These are phyloP conservation scores for Albatrellus ellisii DNA, from an alignment of 768 basidiomycete genomes.

Conservation along the genomic window DNA sequence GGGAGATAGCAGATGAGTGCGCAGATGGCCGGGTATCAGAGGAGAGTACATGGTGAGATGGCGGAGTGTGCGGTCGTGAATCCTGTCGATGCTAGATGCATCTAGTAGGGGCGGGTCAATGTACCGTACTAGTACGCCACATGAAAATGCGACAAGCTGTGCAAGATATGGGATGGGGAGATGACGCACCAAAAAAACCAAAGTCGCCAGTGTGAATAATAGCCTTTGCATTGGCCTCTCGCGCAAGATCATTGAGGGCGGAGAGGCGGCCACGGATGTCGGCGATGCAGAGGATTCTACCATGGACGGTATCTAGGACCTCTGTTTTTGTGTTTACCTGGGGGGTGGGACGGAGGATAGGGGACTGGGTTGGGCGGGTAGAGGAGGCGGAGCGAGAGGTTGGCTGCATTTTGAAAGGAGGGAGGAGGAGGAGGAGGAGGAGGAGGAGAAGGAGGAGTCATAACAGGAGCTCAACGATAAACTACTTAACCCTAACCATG, in stretches of 20 bases:
- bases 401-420: slow-evolving; percentile 34
- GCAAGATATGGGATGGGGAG: background rate
- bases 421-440: background rate
- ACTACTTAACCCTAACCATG: too few species aligned
- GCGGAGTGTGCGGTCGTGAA: slow-evolving; percentile 91
- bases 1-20: slow-evolving; percentile 61
- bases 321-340: slow-evolving; percentile 68
- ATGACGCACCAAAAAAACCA: slow-evolving; percentile 76
- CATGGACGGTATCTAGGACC: slow-evolving; percentile 66
- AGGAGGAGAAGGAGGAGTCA: background rate
- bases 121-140: slow-evolving; percentile 10
- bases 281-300: slow-evolving; percentile 87
- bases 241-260: slow-evolving; percentile 80
- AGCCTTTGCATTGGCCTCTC: slow-evolving; percentile 79
- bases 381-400: slow-evolving; percentile 47
- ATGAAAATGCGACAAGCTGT: slow-evolving; percentile 10
- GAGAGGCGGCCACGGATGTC: slow-evolving; percentile 86
- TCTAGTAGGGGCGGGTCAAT: slow-evolving; percentile 29
- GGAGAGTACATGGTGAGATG: slow-evolving; percentile 97
- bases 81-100: slow-evolving; percentile 67
- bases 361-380: slow-evolving; percentile 43
- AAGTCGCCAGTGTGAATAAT: slow-evolving; percentile 98
- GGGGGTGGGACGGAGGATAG: slow-evolving; percentile 32
- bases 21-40: slow-evolving; percentile 73
- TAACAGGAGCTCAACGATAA: background rate